phyloP scores from a whole-genome alignment of 192 early-diverging fungal genomes.

The Kappamyces sp. region DNA sequence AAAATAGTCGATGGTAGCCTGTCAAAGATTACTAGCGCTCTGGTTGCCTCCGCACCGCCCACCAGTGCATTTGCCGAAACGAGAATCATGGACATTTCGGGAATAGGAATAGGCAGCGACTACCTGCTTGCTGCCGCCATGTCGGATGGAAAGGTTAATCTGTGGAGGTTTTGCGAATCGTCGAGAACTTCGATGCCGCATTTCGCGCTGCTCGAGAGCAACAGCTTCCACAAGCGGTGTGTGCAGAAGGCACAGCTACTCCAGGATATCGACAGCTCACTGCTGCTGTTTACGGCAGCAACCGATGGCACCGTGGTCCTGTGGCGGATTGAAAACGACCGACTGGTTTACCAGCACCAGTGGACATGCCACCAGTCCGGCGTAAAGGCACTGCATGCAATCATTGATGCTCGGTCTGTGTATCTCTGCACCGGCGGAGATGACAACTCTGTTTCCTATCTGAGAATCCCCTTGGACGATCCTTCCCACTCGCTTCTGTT shows the following conservation, averaged over 20 bases:
- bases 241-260: conserved; percentile 51
- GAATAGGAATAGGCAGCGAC: conserved; percentile 10
- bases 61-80: conserved; percentile 54
- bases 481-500: not conserved
- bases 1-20: conserved; percentile 64
- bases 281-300: conserved; percentile 20
- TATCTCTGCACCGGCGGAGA: conserved; percentile 67
- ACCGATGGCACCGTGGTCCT: conserved; percentile 26
- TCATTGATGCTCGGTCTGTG: conserved; percentile 21
- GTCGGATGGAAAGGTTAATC: conserved; percentile 61
- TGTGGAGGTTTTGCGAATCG: conserved; percentile 58
- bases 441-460: conserved; percentile 53
- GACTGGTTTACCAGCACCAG: conserved; percentile 17
- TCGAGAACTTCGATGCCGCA: conserved; percentile 4
- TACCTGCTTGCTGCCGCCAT: conserved; percentile 64
- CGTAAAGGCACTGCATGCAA: conserved; percentile 61
- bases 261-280: conserved; percentile 21
- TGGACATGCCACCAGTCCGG: conserved; percentile 58
- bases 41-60: conserved; percentile 37
- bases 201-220: conserved; percentile 44
- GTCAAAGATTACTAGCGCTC: conserved; percentile 42
- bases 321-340: conserved; percentile 13
- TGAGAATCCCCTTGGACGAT: conserved; percentile 20
- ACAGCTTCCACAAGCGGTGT: conserved; percentile 55
- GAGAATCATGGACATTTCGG: conserved; percentile 67